phyloP scores from a whole-genome alignment of 768 basidiomycete genomes.

The Tremella yokohamensis region DNA sequence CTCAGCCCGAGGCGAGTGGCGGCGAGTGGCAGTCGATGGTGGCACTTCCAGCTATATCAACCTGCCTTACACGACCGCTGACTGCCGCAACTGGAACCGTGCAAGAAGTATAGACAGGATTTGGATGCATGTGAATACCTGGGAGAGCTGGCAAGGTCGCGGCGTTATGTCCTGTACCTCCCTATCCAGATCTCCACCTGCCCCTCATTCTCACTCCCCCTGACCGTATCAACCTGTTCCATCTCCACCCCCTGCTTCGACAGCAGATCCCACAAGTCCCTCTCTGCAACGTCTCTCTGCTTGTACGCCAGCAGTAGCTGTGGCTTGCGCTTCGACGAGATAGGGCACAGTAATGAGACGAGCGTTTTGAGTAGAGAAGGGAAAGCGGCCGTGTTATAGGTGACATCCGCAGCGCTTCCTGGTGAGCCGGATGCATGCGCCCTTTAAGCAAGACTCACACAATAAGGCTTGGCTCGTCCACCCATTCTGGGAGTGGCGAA shows the following conservation, averaged over 20 bases:
- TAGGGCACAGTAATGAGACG: constrained; percentile 53
- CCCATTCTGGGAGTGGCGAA: constrained; percentile 57
- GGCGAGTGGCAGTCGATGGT: too few species aligned
- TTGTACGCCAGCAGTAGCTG: constrained; percentile 75
- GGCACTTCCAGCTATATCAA: too few species aligned
- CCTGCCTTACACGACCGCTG: too few species aligned
- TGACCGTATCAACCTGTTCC: constrained; percentile 57
- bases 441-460: constrained; percentile 57
- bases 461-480: constrained; percentile 58
- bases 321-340: constrained; percentile 14
- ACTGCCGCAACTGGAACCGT: too few species aligned
- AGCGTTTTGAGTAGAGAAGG: constrained; percentile 71
- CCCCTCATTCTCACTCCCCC: constrained; percentile 60
- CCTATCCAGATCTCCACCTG: constrained; percentile 49
- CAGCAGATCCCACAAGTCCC: constrained; percentile 67
- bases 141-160: background rate
- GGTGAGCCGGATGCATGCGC: constrained; percentile 4
- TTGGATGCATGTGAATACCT: too few species aligned
- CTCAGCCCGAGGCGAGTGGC: too few species aligned
- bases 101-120: too few species aligned
- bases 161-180: background rate
- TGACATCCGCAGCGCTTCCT: constrained; percentile 81
- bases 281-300: constrained; percentile 72
- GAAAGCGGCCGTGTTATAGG: constrained; percentile 85
- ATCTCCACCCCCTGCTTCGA: constrained; percentile 59